phyloP scores from a whole-genome alignment of 805 yeast species.

The Lipomyces chichibuensis region DNA sequence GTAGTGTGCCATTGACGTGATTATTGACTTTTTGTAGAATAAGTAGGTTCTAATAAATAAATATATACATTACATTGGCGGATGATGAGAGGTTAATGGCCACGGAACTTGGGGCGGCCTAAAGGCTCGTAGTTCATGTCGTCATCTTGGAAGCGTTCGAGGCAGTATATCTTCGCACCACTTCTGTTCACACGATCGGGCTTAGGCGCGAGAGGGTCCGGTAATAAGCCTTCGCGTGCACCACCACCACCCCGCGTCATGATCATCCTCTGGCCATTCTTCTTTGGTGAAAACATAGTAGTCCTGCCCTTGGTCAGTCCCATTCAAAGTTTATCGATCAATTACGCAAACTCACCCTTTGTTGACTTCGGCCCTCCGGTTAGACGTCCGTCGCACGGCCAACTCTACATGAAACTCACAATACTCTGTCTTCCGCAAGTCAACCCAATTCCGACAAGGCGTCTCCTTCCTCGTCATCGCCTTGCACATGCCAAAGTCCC shows the following conservation, averaged over 20 bases:
- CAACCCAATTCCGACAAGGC: slow-evolving; percentile 64
- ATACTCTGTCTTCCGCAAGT: slow-evolving; percentile 54
- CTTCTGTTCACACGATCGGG: slow-evolving; percentile 11
- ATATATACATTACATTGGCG: background rate
- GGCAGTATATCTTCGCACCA: slow-evolving; percentile 13
- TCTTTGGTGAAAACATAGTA: slow-evolving; percentile 19
- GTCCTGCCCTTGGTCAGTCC: slow-evolving; percentile 2
- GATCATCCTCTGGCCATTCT: slow-evolving; percentile 19
- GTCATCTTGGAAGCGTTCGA: background rate
- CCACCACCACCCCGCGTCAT: background rate
- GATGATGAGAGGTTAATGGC: background rate
- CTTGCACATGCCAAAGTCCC: slow-evolving; percentile 70
- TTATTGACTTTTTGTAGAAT: background rate
- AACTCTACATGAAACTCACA: slow-evolving; percentile 76
- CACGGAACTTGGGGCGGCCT: background rate
- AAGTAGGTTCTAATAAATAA: background rate
- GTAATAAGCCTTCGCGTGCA: slow-evolving; percentile 11
- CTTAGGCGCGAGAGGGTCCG: slow-evolving; percentile 16
- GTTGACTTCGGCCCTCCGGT: slow-evolving; percentile 77
- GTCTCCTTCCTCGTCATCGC: slow-evolving; percentile 53
- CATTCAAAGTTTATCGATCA: background rate
- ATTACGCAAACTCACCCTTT: slow-evolving; percentile 21
- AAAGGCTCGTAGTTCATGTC: background rate
- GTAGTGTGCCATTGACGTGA: background rate
- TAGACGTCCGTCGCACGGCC: slow-evolving; percentile 54